Evolutionary conservation across 306 rosid genomes (phyloP).

Genomic region (Luffa aegyptiaca): DNA sequence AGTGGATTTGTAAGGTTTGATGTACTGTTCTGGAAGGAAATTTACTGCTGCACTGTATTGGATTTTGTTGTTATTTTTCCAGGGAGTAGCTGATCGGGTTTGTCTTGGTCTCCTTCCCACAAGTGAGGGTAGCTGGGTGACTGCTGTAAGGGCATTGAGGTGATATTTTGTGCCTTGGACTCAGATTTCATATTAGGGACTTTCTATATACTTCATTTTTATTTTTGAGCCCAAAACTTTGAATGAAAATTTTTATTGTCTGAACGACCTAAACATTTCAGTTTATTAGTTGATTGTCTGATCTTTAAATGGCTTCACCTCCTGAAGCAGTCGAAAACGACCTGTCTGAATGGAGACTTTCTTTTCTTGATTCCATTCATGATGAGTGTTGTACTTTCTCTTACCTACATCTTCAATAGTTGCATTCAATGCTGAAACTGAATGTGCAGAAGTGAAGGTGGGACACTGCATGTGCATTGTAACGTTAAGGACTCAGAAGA

Average conservation of each 20-base stretch:
- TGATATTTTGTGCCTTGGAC: constrained; percentile 15
- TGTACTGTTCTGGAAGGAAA: neutral
- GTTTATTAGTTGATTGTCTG: neutral
- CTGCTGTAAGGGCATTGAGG: constrained; percentile 86
- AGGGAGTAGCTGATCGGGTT: constrained; percentile 84
- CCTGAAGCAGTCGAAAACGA: neutral
- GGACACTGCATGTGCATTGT: constrained; percentile 69
- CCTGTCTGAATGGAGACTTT: neutral
- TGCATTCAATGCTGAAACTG: constrained; percentile 9
- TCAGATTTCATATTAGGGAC: neutral
- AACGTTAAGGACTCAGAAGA: constrained; percentile 76
- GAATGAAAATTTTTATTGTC: neutral
- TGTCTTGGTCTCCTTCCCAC: constrained; percentile 94
- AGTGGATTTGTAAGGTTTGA: neutral
- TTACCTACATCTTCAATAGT: neutral
- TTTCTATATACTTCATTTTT: neutral
- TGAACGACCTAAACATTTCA: neutral
- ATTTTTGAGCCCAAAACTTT: neutral
- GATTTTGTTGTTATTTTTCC: constrained; percentile 18
- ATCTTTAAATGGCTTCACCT: neutral
- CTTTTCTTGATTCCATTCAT: neutral
- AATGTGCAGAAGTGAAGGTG: constrained; percentile 68
- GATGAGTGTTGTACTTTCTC: neutral
- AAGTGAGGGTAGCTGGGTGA: constrained; percentile 79
- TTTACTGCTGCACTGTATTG: neutral